Base-by-base conservation (phyloP, 805 yeast genomes). In the Yarrowia sp. region DNA sequence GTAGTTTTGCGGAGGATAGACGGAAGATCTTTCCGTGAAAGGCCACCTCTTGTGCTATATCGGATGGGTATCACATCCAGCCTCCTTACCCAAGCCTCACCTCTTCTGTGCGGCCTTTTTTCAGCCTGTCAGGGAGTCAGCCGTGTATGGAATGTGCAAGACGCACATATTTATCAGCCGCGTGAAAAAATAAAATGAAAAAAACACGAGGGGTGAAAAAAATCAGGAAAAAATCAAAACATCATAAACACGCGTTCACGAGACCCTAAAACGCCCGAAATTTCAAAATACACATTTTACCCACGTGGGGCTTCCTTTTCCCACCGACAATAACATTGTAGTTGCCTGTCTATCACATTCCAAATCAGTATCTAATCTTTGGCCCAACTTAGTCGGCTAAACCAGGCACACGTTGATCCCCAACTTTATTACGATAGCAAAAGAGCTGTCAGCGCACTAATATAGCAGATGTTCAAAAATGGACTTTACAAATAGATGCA, bases 341-440 rank as follows among this genome's bases (percentile, higher is more conserved):
- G 22, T 1, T 29, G 8, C 29, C 16, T 25, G 49, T 12, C 49
- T 6, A 42, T 44, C 51, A 44, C 51, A 29, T 44, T 44, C 51
- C 51, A 27, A 27, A 19, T 29, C 51, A 29, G 51, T 44, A 44
- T 44, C 51, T 44, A 44, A 44, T 44, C 51, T 29, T 42, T 19
- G 24, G 35, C 51, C 51, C 51, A 44, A 44, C 24, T 29, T 25
- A 25, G 51, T 27, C 25, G 51, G 51, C 51, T 44, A 44, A 44
- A 44, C 35, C 35, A 44, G 51, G 35, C 35, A 44, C 51, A 44
- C 8, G 51, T 44, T 44, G 51, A 44, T 29, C 51, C 51, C 29
- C 51, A 44, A 44, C 51, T 12, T 29, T 29, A 44, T 22, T n/a
- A n/a, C 12, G 29, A 16, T 8, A 5, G 29, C 19, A n/a, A 38